A percentile compares a stretch with the other conserved stretches of the same genome.
Conservation (phyloP, 306 rosid species). For the Lithocarpus polystachyus region DNA sequence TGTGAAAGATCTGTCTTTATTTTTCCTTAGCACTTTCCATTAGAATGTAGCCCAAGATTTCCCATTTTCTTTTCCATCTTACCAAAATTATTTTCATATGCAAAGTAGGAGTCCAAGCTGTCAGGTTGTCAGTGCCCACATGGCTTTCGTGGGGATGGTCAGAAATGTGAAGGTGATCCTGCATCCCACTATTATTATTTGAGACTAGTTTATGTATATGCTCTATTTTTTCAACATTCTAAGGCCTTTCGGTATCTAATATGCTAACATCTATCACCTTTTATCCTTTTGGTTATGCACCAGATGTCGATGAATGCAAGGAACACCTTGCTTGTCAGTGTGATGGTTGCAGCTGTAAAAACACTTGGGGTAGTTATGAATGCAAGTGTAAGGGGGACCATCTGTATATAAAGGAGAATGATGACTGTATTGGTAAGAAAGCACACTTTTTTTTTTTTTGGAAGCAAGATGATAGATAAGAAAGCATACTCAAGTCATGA, state of each 20-base stretch:
- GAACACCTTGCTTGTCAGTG: constrained; percentile 43
- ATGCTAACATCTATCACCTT: not conserved
- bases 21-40: not conserved
- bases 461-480: constrained; percentile 23
- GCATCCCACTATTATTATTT: not conserved
- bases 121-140: constrained; percentile 71
- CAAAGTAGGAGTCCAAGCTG: constrained; percentile 50
- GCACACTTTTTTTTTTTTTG: not conserved
- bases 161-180: constrained; percentile 61
- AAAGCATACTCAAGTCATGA: not conserved
- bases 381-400: constrained; percentile 47
- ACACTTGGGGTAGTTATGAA: constrained; percentile 57
- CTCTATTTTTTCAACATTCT: not conserved
- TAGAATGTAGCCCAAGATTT: constrained; percentile 14
- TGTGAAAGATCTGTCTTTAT: not conserved
- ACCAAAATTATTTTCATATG: constrained; percentile 14
- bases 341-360: constrained; percentile 49
- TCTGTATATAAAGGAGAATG: constrained; percentile 48
- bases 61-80: not conserved
- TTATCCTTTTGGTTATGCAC: constrained; percentile 4
- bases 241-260: not conserved
- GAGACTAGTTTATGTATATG: not conserved
- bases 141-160: constrained; percentile 76
- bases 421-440: constrained; percentile 50
- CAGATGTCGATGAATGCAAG: constrained; percentile 55